Evolutionary conservation across 352 stramenopile genomes (phyloP), one percentile per base, ranked within the genome.

Genomic region (Thalassiosira allenii): DNA sequence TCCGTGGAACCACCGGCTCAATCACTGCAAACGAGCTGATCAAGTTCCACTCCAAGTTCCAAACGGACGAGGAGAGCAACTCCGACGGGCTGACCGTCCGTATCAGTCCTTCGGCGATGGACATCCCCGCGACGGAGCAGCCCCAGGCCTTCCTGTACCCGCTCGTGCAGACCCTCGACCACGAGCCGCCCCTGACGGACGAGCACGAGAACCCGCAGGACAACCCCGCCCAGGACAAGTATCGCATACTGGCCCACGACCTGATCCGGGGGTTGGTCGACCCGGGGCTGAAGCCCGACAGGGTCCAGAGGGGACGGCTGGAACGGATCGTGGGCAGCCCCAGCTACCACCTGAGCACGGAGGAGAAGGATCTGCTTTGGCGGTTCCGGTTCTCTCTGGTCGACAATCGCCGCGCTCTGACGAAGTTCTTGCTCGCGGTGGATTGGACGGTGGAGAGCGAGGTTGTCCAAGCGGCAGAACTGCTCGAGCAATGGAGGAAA

Each of bases 391-490:
- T 98, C 90, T 98, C 94, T 70, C 75, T 98, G 14, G 97, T 96
- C 0, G 95, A 98, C 75, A 91, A 95, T 87, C 95, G 95, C 67
- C 97, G 98, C 70, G 97, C 97, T 0, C 91, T 99, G 11, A 97
- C 98, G 23, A 99, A 99, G 78, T 99, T 99, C 83, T 81, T 99
- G 2, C 86, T 99, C 3, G 97, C 95, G 8, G 97, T 99, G 4
- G 96, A 99, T 89, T 99, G 97, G 97, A 97, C 97, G 58, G 95
- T 98, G 34, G 96, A 98, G 80, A 94, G 94, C 20, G 97, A 99
- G 84, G 97, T 99, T 23, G 96, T 97, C 27, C 97, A 99, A 90
- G 92, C 94, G 3, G 86, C 86, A 8, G 92, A 95, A 94, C 91
- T 95, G 84, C 63, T 97, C 33, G 89, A 95, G 57, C 89, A 95